Percentiles rank a stretch among this genome's conserved stretches.
Evolutionary conservation across 441 rosid species (phyloP).

Genomic region (Populus hybrid): DNA sequence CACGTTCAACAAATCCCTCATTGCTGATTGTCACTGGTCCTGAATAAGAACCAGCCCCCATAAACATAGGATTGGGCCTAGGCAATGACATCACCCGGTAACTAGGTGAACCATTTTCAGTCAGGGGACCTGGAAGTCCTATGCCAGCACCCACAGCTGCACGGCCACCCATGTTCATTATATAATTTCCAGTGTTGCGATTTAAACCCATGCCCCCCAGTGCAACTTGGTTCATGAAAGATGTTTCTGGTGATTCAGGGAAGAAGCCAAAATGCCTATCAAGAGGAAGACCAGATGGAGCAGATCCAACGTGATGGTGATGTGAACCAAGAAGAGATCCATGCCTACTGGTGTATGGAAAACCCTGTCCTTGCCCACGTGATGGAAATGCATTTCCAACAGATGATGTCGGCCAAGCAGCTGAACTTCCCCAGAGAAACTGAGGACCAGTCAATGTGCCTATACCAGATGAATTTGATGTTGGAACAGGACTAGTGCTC

Average conservation of each 20-base stretch:
- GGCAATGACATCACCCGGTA: slow-evolving; percentile 84
- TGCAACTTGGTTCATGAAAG: slow-evolving; percentile 52
- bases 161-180: slow-evolving; percentile 58
- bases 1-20: slow-evolving; percentile 76
- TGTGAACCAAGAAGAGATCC: slow-evolving; percentile 55
- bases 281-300: slow-evolving; percentile 83
- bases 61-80: slow-evolving; percentile 56
- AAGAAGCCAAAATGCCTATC: slow-evolving; percentile 87
- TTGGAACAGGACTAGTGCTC: slow-evolving; percentile 54
- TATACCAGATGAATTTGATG: slow-evolving; percentile 56
- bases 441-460: slow-evolving; percentile 91
- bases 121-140: slow-evolving; percentile 45
- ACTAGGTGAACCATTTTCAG: slow-evolving; percentile 63
- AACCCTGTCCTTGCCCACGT: slow-evolving; percentile 46
- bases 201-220: slow-evolving; percentile 57
- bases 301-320: slow-evolving; percentile 91
- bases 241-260: slow-evolving; percentile 66
- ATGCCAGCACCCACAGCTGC: slow-evolving; percentile 47
- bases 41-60: slow-evolving; percentile 57
- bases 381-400: slow-evolving; percentile 59
- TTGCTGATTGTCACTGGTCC: slow-evolving; percentile 46
- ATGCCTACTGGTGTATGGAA: slow-evolving; percentile 46
- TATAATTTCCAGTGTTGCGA: slow-evolving; percentile 57
- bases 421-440: slow-evolving; percentile 96
- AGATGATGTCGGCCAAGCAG: slow-evolving; percentile 68